Conservation (phyloP, 2,329 filamentous ascomycete species). For the Talaromyces sp. region DNA sequence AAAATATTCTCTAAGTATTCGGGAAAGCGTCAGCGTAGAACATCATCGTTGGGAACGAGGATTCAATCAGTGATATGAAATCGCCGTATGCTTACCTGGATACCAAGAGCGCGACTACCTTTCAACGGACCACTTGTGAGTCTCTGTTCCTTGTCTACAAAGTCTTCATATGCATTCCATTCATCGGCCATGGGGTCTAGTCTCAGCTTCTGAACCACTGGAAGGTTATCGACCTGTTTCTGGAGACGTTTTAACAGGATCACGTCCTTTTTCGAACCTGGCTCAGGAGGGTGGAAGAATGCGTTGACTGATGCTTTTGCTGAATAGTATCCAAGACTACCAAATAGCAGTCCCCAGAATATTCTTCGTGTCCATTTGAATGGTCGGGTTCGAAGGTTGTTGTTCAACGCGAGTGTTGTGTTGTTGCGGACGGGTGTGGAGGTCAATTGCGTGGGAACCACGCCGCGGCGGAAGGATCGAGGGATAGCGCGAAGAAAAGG, state of each 20-base stretch:
- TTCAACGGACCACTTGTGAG: constrained; percentile 42
- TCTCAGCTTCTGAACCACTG: constrained; percentile 40
- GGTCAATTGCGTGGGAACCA: constrained; percentile 8
- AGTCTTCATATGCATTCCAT: constrained; percentile 38
- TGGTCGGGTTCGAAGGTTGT: constrained; percentile 1
- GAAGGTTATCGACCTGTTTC: constrained; percentile 34
- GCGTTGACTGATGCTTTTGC: constrained; percentile 29
- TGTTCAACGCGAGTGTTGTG: constrained; percentile 21
- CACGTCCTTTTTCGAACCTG: constrained; percentile 38
- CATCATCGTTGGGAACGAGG: not conserved
- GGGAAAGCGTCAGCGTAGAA: not conserved
- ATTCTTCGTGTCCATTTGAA: constrained; percentile 38
- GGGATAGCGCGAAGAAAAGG: not conserved
- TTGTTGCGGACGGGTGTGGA: not conserved
- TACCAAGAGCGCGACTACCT: constrained; percentile 41
- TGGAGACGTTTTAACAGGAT: constrained; percentile 32
- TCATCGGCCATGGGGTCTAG: constrained; percentile 42
- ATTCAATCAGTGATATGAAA: not conserved
- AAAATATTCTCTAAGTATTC: constrained; percentile 62
- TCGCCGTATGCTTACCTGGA: constrained; percentile 37
- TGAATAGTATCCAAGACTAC: constrained; percentile 30
- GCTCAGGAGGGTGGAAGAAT: constrained; percentile 29
- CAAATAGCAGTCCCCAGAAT: constrained; percentile 37
- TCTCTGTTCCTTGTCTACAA: constrained; percentile 35
- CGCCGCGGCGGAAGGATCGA: not conserved